Base-by-base conservation (phyloP, 176 grass and related monocot genomes). In the Hyparrhenia diplandra region DNA sequence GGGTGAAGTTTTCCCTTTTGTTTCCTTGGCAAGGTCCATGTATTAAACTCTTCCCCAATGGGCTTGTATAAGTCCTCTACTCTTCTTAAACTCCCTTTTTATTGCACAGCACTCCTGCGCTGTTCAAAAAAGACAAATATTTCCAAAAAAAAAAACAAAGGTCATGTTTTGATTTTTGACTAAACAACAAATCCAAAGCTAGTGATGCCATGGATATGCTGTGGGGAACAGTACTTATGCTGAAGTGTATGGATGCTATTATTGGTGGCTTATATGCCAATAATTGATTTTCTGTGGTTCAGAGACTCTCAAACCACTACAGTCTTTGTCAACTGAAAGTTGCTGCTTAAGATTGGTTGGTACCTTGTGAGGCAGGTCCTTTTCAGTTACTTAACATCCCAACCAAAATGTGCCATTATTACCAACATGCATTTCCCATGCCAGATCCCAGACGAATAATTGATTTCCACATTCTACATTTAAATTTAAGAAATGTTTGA, bases 281-380 rank as follows among this genome's bases (percentile, higher is more conserved):
- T 74, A 57, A 75, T 80, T 80, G 77, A 86, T 67, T 9, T 60
- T 75, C 1, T 74, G 45, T 66, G 52, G 71, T 52, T 67, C 17
- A 67, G 46, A 67, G 72, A 47, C 34, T 54, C 18, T 45, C 32
- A 80, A 75, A 67, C 69, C 60, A 59, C 67, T 59, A 46, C 27
- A 59, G 60, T 81, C 77, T 10, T 85, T 73, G 42, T 81, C 85
- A 81, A 67, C 35, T 35, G 6, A 46, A 86, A 74, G 69, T 74
- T 74, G 77, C 49, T 81, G 6, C 37, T 27, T 58, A 81, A 68
- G 39, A 80, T 45, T 75, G 61, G 77, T 86, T 57, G 61, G 77
- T 86, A 67, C 25, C 77, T 67, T 58, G 69, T 74, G 69, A 75
- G 13, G 34, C 70, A 59, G 27, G 77, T 68, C 84, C 20, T 86